Evolutionary conservation across 805 yeast genomes (phyloP), one percentile per base, ranked within the genome.

Genomic region (Spathaspora passalidarum): DNA sequence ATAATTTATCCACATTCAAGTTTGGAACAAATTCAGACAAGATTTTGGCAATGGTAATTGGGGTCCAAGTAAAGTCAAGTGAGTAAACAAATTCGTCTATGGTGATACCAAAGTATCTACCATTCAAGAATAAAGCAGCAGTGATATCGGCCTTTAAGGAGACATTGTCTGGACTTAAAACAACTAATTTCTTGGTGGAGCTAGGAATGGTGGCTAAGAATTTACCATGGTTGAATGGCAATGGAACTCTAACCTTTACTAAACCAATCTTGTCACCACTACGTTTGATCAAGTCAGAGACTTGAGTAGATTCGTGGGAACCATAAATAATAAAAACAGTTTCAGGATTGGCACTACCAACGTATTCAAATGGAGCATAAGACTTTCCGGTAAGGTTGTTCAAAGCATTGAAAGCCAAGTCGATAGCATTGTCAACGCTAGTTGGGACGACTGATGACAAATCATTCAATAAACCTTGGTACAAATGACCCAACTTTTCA

Each of bases 251-350:
- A 42, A 83, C 78, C 45, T 84, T 76, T 46, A 91, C 64, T 42
- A 84, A 79, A 52, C 90, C 96, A 43, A 80, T 76, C n/a, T 71
- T 64, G 42, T 64, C 62, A 17, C 64, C 61, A 7, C 69, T 59
- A 17, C 60, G 59, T 26, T 60, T 52, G 40, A 83, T 68, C 22
- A 76, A 72, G 21, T 68, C 63, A 40, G 77, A 56, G 35, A 87
- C 73, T 46, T 80, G 66, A 45, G 80, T 71, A 14, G 85, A 69
- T 61, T 86, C 90, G 37, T 76, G 65, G 35, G 94, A 74, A 19
- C 96, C 96, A 53, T 86, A 82, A n/a, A 83, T 73, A 26, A 90
- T 92, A 62, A 87, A 83, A n/a, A 91, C 87, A 19, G 85, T 80
- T 38, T 79, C 79, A 7, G 96, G 84, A 45, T 72, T 64, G 8